These are phyloP conservation scores for Penicilliopsis zonata DNA, from an alignment of 495 filamentous ascomycete genomes.

Conservation along the genomic window DNA sequence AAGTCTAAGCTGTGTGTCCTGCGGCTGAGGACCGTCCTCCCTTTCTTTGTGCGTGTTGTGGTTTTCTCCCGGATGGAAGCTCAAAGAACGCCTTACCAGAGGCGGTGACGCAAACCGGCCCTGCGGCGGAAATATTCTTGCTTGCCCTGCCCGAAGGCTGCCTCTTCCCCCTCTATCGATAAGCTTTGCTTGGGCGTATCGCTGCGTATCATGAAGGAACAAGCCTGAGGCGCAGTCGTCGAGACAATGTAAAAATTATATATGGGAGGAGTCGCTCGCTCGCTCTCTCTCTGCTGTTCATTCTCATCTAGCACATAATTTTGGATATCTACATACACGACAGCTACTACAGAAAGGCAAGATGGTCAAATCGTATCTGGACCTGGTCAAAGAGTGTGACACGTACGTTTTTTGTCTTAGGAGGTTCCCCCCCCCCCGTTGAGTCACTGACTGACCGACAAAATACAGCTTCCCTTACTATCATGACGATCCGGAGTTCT, in stretches of 20 bases:
- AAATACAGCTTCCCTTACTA: constrained; percentile 54
- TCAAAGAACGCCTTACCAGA: constrained; percentile 6
- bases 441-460: constrained; percentile 4
- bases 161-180: no score
- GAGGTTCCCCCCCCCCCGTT: no score
- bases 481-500: constrained; percentile 38
- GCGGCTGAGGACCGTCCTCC: no score
- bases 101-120: constrained; percentile 12
- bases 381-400: constrained; percentile 50
- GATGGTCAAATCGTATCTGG: constrained; percentile 39
- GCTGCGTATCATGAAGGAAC: neutral
- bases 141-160: constrained; percentile 9
- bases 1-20: no score
- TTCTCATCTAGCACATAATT: neutral
- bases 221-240: no score
- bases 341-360: constrained; percentile 2
- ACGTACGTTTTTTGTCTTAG: constrained; percentile 29
- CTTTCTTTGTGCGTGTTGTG: constrained; percentile 1
- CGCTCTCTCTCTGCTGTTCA: neutral
- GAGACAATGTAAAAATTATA: no score
- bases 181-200: constrained; percentile 6
- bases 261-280: neutral
- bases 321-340: neutral
- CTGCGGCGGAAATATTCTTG: neutral
- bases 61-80: constrained; percentile 12